Percentiles rank a stretch among this genome's conserved stretches.
These are phyloP conservation scores for Penicillium psychrosexuale DNA, from an alignment of 2,329 filamentous ascomycete species.

Conservation along the genomic window DNA sequence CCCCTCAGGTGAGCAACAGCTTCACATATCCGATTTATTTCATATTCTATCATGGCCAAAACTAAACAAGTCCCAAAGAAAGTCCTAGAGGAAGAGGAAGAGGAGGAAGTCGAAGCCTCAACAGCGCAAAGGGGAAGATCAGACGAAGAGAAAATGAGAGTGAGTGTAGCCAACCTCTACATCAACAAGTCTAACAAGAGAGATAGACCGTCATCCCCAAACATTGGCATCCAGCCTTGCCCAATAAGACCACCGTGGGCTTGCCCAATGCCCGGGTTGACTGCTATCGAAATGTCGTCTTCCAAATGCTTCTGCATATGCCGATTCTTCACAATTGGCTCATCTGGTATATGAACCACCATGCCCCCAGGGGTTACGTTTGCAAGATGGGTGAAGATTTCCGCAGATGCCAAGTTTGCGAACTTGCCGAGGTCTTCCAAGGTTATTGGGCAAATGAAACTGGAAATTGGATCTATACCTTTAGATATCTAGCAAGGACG, in stretches of 20 bases:
- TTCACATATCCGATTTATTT: neutral
- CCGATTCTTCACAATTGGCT: constrained; percentile 27
- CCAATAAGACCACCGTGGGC: neutral
- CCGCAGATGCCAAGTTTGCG: constrained; percentile 11
- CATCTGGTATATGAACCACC: constrained; percentile 1
- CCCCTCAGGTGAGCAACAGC: neutral
- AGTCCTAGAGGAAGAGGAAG: neutral
- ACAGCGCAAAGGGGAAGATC: neutral
- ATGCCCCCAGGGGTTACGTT: neutral
- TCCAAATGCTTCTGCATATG: constrained; percentile 27
- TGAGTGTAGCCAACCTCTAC: neutral
- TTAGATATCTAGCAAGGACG: neutral
- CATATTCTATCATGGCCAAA: neutral
- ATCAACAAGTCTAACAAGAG: neutral
- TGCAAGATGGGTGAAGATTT: neutral
- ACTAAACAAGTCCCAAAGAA: neutral
- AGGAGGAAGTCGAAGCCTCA: neutral
- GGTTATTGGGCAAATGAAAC: constrained; percentile 19
- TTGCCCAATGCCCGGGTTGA: neutral
- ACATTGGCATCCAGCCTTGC: neutral
- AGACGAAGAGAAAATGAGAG: neutral
- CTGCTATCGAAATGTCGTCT: constrained; percentile 30
- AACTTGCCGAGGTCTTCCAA: constrained; percentile 10
- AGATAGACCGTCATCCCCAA: neutral
- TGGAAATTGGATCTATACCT: neutral